These are phyloP conservation scores for Metschnikowia cubensis DNA, from an alignment of 805 yeast genomes.

Conservation along the genomic window DNA sequence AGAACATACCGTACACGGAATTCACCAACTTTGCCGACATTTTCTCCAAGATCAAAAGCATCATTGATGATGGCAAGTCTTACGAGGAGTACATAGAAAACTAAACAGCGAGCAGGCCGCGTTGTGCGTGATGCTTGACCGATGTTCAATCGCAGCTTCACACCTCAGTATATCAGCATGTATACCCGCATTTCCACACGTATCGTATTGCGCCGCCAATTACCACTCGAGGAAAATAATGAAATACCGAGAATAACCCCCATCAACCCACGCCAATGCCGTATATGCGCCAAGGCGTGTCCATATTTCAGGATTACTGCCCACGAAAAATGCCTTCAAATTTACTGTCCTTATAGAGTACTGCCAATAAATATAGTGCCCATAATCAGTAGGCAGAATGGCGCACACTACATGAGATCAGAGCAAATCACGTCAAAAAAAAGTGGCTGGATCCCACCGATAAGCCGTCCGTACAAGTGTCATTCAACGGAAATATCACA, in stretches of 20 bases:
- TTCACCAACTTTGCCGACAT: constrained; percentile 77
- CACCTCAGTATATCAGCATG: neutral
- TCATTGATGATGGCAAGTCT: constrained; percentile 34
- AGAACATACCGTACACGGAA: constrained; percentile 78
- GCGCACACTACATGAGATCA: neutral
- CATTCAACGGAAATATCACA: no score
- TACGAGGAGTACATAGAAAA: constrained; percentile 18
- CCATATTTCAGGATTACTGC: no score
- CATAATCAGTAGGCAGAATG: neutral
- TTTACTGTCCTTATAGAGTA: no score
- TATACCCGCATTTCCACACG: neutral
- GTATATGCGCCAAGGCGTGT: no score
- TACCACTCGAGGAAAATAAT: neutral
- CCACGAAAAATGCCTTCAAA: no score
- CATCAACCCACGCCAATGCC: no score
- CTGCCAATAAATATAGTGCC: neutral
- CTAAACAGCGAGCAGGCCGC: neutral
- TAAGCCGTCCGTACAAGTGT: no score
- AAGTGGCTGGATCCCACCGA: no score
- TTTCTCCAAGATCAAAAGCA: constrained; percentile 52
- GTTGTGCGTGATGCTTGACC: no score
- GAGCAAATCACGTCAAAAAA: no score
- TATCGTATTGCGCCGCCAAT: neutral
- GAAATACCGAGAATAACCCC: no score
- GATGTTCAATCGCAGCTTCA: neutral